These are phyloP conservation scores for Letharia lupina DNA, from an alignment of 495 filamentous ascomycete species.

Conservation along the genomic window DNA sequence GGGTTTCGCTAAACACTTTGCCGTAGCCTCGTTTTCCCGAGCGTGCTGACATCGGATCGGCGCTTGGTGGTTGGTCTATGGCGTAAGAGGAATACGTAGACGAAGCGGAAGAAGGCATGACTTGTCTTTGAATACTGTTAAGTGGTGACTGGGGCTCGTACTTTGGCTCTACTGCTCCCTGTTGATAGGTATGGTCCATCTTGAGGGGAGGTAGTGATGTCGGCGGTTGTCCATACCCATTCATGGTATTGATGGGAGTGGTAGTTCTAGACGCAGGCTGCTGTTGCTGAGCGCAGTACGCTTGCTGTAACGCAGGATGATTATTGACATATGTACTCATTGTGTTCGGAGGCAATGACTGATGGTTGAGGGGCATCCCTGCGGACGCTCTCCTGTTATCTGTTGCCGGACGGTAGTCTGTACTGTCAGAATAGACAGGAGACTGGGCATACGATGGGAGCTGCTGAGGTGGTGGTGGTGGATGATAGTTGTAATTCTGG, in stretches of 20 bases:
- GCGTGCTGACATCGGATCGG: conserved; percentile 9
- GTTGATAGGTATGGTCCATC: conserved; percentile 12
- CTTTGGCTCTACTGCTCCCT: conserved; percentile 12
- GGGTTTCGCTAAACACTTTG: conserved; percentile 20
- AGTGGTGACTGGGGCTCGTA: conserved; percentile 17
- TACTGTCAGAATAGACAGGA: conserved; percentile 10
- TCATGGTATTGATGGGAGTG: conserved; percentile 15
- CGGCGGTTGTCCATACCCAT: conserved; percentile 12
- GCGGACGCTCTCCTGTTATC: conserved; percentile 11
- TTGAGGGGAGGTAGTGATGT: conserved; percentile 17
- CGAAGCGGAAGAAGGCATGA: conserved; percentile 10
- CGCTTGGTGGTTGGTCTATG: not conserved
- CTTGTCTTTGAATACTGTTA: conserved; percentile 13
- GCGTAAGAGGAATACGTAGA: conserved; percentile 7
- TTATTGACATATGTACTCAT: conserved; percentile 18
- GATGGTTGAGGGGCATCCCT: conserved; percentile 10
- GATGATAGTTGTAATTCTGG: conserved; percentile 19
- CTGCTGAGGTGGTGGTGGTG: conserved; percentile 18
- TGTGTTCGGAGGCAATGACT: conserved; percentile 12
- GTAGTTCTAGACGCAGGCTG: conserved; percentile 15
- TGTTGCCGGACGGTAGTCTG: conserved; percentile 12
- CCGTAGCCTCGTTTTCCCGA: conserved; percentile 19
- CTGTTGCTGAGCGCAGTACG: conserved; percentile 16
- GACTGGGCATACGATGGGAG: conserved; percentile 18
- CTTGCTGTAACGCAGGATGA: conserved; percentile 17